Evolutionary conservation across 23 red algal species (phyloP), one percentile per base, ranked within the genome.

Genomic region (Agarophyton chilense): DNA sequence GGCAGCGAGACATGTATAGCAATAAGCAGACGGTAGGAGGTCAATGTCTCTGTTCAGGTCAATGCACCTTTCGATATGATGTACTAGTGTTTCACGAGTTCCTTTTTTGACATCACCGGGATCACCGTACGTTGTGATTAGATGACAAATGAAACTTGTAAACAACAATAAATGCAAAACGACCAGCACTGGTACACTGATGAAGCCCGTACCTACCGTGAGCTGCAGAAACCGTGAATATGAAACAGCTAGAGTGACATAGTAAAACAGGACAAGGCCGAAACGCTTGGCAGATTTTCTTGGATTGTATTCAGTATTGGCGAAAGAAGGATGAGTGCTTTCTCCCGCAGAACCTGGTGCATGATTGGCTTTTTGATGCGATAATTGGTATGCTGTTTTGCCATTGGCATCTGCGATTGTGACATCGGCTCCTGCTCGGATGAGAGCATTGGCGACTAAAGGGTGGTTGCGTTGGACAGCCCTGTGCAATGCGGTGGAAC

Each of bases 401-500:
- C 75, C 88, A 43, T 34, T 40, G 33, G 31, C 74, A 49, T 93
- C 67, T 13, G 40, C 55, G 26, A 41, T 74, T 13, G n/a, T 64
- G 1, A 40, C 46, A 63, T 94, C 92, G 19, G 92, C 92, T 6
- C 92, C 92, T 35, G 77, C 92, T 10, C 82, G 34, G 24, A 96
- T 53, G 19, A 96, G 77, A 58, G 64, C 84, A 6, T 87, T 72
- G 18, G 77, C 78, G 39, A 91, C 67, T 14, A 49, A 36, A 22
- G 32, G 22, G 39, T 92, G 87, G 17, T 78, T 88, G 31, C 83
- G 44, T 21, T 70, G 62, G 33, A 77, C 76, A 40, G 94, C 94
- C 24, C 90, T 79, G 53, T 89, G 85, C 71, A 96, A 72, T 65
- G 94, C 84, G 10, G 94, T 96, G 51, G 70, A 58, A 45, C 94